Base-by-base conservation (phyloP, 2,329 filamentous ascomycete species). In the Beauveria sp. region DNA sequence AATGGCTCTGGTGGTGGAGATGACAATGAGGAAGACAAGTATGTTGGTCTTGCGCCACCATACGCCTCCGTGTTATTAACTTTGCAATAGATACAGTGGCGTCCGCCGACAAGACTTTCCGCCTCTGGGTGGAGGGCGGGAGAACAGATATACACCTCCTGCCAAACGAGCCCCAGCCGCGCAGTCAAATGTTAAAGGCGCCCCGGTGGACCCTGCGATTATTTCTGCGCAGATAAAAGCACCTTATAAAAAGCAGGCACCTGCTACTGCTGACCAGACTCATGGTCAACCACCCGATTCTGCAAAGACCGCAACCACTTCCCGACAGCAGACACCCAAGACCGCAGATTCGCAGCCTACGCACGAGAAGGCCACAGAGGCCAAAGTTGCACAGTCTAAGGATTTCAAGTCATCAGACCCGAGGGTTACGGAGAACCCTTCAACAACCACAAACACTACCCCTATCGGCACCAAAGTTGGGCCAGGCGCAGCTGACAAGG, bases 1-100 rank as follows among this genome's bases (percentile, higher is more conserved):
- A 79, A 85, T n/a, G 81, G 80, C 8, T 79, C 81, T n/a, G 82
- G 82, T n/a, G 83, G 82, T 58, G 86, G 87, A 57, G 86, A 83
- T 62, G 88, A 85, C 16, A 91, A 96, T 66, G 95, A 99, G 75
- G 95, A 99, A 77, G 93, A 96, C 71, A 97, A 95, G 86, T 92
- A 81, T 68, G 84, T 73, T 38, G 9, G 10, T 9, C 12, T 20
- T 43, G 18, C 40, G 48, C 42, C 48, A 18, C 12, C 31, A 52
- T 26, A 34, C 57, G 45, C 53, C 54, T 43, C 38, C 20, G 20
- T 28, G 69, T 71, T 62, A 73, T 61, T 62, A 5, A 42, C 26
- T 56, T 40, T 55, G 20, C 38, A 66, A 65, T 65, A 91, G 88
- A 72, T 98, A 98, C 76, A 97, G 93, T 71, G 93, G 93, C 71